Evolutionary conservation across 1,139 yeast species (phyloP), one percentile per base, ranked within the genome.

Genomic region (Nakaseomyces sp.): DNA sequence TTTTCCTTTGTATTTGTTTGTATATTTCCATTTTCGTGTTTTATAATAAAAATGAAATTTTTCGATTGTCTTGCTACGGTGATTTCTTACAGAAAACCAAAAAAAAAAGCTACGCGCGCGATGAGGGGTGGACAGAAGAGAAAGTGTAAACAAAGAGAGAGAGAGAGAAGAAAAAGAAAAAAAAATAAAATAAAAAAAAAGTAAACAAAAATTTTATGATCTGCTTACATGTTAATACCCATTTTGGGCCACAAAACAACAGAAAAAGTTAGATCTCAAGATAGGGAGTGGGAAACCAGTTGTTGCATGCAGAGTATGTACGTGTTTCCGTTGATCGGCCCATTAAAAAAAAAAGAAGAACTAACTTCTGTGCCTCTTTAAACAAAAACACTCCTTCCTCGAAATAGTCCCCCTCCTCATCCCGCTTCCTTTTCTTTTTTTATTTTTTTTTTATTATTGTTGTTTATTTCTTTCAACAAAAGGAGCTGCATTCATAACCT

Each of bases 11-110:
- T 13, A 20, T 12, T 18, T 35, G 38, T 35, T 35, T 35, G 38
- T 35, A 13, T 35, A 35, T 35, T 35, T 35, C 38, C 38, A 35
- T 22, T 35, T 35, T 35, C 38, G 38, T 35, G 38, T 35, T 16
- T 10, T 4, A 5, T 9, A 6, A 22, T 22, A 22, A 35, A 35
- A 4, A 20, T 20, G 17, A 28, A 20, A 20, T 12, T 17, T 9
- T n/a, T 26, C 5, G 7, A 6, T 9, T 8, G 2, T 26, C 5
- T 26, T n/a, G 7, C 32, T 15, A 29, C 32, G 17, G 7, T 6
- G 17, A 29, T 29, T 29, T 29, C 18, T 5, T 10, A 10, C 6
- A 1, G 12, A 8, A 26, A 26, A 26, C 29, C 29, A n/a, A 10
- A n/a, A 26, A 2, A 26, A 6, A n/a, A n/a, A n/a, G n/a, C n/a